Percentiles rank a stretch among this genome's conserved stretches.
These are phyloP conservation scores for Fusarium globosum DNA, from an alignment of 2,329 filamentous ascomycete species.

Conservation along the genomic window DNA sequence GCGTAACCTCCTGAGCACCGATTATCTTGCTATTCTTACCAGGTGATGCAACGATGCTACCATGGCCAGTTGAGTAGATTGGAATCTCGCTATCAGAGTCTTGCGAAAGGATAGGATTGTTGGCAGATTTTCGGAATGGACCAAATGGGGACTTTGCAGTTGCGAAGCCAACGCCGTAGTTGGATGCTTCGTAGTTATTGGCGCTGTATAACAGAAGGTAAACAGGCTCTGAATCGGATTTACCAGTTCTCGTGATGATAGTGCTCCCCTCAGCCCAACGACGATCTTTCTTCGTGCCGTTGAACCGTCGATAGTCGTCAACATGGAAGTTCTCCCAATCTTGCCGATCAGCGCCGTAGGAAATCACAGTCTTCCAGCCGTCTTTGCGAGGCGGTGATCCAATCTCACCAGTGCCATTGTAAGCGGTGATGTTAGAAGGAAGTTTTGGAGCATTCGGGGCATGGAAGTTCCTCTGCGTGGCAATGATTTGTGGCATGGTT, in stretches of 20 bases:
- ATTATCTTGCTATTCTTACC: slow-evolving; percentile 29
- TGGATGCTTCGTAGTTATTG: slow-evolving; percentile 53
- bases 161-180: slow-evolving; percentile 52
- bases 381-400: slow-evolving; percentile 50
- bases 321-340: slow-evolving; percentile 52
- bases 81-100: slow-evolving; percentile 43
- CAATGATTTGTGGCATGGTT: slow-evolving; percentile 50
- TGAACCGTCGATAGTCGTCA: slow-evolving; percentile 48
- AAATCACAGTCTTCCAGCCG: slow-evolving; percentile 52
- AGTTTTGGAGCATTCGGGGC: slow-evolving; percentile 41
- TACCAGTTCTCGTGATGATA: slow-evolving; percentile 39
- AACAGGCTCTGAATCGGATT: slow-evolving; percentile 36
- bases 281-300: slow-evolving; percentile 50
- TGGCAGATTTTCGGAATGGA: slow-evolving; percentile 48
- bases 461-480: slow-evolving; percentile 46
- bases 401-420: slow-evolving; percentile 51
- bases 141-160: slow-evolving; percentile 48
- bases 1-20: slow-evolving; percentile 49
- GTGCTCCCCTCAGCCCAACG: slow-evolving; percentile 53
- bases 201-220: slow-evolving; percentile 45
- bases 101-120: slow-evolving; percentile 49
- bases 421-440: slow-evolving; percentile 47
- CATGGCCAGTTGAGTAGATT: slow-evolving; percentile 50
- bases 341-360: slow-evolving; percentile 50
- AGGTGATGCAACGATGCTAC: slow-evolving; percentile 50